Percentiles rank a stretch among this genome's conserved stretches.
Evolutionary conservation across 768 basidiomycete species (phyloP).

Genomic region (Antrodiella citrinella): DNA sequence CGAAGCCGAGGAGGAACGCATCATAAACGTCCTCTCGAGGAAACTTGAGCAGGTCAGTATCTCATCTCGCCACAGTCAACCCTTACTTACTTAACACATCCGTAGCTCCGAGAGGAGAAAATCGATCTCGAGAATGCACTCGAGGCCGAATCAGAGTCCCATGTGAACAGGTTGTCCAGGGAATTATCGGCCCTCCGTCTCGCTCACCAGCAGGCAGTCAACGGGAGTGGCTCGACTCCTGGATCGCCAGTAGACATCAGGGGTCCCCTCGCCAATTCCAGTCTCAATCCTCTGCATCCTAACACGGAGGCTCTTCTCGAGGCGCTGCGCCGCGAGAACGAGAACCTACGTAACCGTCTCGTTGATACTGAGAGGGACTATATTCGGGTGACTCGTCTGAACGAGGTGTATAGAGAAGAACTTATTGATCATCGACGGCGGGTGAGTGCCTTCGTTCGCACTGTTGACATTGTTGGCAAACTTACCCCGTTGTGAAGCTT

Average conservation of each 20-base stretch:
- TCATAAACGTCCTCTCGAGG: conserved; percentile 73
- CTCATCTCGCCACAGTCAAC: neutral
- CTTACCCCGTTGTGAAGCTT: conserved; percentile 32
- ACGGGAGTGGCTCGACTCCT: conserved; percentile 16
- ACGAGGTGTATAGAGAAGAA: conserved; percentile 82
- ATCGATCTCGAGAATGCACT: conserved; percentile 73
- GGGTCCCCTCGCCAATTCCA: conserved; percentile 4
- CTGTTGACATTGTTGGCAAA: neutral
- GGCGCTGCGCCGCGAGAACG: conserved; percentile 74
- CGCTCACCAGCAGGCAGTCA: conserved; percentile 43
- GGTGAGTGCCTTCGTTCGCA: conserved; percentile 36
- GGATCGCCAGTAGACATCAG: conserved; percentile 15
- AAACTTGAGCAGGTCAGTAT: conserved; percentile 71
- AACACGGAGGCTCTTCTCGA: conserved; percentile 58
- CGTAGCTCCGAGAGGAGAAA: conserved; percentile 76
- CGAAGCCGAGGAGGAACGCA: conserved; percentile 85
- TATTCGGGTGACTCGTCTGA: conserved; percentile 62
- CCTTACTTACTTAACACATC: conserved; percentile 1
- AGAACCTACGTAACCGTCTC: conserved; percentile 55
- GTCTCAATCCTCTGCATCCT: conserved; percentile 17
- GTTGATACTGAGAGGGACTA: conserved; percentile 74
- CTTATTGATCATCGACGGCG: conserved; percentile 68
- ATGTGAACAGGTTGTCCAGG: conserved; percentile 68
- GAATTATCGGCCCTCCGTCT: conserved; percentile 60
- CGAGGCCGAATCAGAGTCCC: conserved; percentile 81